Base-by-base conservation (phyloP, 2,329 filamentous ascomycete species). In the Ophiostoma piceae region DNA sequence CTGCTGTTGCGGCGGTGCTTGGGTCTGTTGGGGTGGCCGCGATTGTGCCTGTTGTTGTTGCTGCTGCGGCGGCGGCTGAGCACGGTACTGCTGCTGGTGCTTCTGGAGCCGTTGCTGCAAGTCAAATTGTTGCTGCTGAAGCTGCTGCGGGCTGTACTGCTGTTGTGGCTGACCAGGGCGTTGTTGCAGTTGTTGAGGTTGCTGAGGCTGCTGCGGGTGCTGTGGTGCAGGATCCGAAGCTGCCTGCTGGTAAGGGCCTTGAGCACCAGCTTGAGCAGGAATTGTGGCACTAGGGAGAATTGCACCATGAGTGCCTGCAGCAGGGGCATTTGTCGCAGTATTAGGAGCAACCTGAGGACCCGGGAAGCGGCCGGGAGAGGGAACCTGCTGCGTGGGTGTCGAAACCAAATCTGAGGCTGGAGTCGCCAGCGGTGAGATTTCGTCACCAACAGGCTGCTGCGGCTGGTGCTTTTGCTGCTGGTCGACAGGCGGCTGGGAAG, bases 1-100 rank as follows among this genome's bases (percentile, higher is more conserved):
- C 68, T 54, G 69, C 32, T 37, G 68, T 29, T 69, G 57, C 64
- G 22, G 54, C 32, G 6, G 62, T 47, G 47, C 66, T 9, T 68
- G 68, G 67, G 77, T 75, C 29, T 76, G 57, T 16, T 69, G 67
- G 73, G 72, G 73, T 71, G 65, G 69, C 35, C 39, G 41, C 41
- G 2, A 41, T 29, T 43, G 68, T 2, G 3, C 35, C 35, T 35
- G 35, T 3, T 35, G 12, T 68, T 43, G 73, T 41, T 67, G 71
- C n/a, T 54, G 66, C 5, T 66, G 68, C 54, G 62, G 70, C 19
- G 64, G 69, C 22, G 68, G 71, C 35, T 67, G 71, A 16, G 39
- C 37, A 22, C 32, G 70, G 22, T 57, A 57, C 5, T 70, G 67
- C 26, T 54, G 60, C 2, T 67, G 64, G 5, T 70, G 67, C n/a